Base-by-base conservation (phyloP, 805 yeast genomes). In the Nakazawaea populi region DNA sequence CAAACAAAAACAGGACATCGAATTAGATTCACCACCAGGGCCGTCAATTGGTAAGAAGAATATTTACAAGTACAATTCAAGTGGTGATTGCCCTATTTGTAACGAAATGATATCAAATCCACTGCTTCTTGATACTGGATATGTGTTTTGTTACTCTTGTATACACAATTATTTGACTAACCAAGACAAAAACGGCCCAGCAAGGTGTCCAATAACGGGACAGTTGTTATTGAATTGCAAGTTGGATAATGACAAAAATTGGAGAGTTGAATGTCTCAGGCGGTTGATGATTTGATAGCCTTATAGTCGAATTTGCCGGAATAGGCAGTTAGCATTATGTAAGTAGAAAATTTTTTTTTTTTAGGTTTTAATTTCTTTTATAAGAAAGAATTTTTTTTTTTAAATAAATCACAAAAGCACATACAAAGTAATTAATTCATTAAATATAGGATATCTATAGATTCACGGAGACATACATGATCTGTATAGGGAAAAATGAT, bases 51-150 rank as follows among this genome's bases (percentile, higher is more conserved):
- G 47, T 29, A 36, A 53, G 44, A 48, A 42, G 50, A 51, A 51
- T 42, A 35, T 55, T 12, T 55, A 59, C 14, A 38, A 34, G 27
- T 12, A 44, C 24, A 32, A 42, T 11, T 11, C 40, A 12, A n/a
- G 35, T 12, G 46, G 40, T 10, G 43, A 27, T 2, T 92, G 97
- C 66, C 88, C 91, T 1, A 62, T 92, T 11, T 92, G 98, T 61
- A 67, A 76, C 30, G 66, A 79, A 9, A 70, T 64, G 14, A 78
- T 90, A 11, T 77, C 77, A 34, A 89, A 88, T 58, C 96, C 96
- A 4, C 89, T 96, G 0, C 79, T 86, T 10, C 80, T 92, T 36
- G 98, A 91, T 62, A 89, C 98, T 0, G 99, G 99, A 0, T 83
- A 82, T 55, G 96, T 89, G 0, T 87, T 85, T 58, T 90, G 97